These are phyloP conservation scores for Bipolaris cookei DNA, from an alignment of 2,329 filamentous ascomycete genomes.

Conservation along the genomic window DNA sequence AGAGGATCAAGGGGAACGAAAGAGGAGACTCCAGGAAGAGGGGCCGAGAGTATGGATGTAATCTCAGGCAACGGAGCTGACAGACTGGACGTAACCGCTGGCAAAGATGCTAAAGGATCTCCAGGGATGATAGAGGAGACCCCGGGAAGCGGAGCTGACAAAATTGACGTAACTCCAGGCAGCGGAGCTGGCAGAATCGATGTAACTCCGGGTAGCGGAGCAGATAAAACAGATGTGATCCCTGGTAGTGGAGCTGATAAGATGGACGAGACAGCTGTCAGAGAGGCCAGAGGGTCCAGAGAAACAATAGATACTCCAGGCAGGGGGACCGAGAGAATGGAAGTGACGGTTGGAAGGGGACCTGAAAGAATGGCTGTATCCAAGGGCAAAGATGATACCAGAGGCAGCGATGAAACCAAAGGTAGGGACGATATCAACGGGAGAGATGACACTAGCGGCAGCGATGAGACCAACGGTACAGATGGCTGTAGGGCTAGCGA, in stretches of 20 bases:
- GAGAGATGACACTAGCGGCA: background rate
- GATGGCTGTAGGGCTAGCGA: background rate
- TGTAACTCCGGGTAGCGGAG: background rate
- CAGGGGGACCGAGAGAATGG: background rate
- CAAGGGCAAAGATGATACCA: background rate
- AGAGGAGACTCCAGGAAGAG: background rate
- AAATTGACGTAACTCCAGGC: background rate
- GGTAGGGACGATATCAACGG: background rate
- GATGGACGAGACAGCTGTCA: background rate
- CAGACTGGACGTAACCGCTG: background rate
- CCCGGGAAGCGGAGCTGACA: background rate
- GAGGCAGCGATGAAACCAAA: background rate
- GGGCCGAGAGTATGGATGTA: background rate
- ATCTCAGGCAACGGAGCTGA: background rate
- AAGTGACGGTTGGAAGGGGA: background rate
- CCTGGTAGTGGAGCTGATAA: too few relatives aligned
- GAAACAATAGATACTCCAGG: background rate
- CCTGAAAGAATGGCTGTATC: background rate
- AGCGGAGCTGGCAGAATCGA: background rate
- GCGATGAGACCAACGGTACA: background rate
- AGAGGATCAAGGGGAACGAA: background rate
- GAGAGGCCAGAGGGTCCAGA: background rate
- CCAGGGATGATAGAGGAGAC: background rate
- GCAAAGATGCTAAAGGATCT: background rate
- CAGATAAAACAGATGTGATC: too few relatives aligned